Evolutionary conservation across 2,329 filamentous ascomycete species (phyloP), one percentile per base, ranked within the genome.

Genomic region (Venturia effusa): DNA sequence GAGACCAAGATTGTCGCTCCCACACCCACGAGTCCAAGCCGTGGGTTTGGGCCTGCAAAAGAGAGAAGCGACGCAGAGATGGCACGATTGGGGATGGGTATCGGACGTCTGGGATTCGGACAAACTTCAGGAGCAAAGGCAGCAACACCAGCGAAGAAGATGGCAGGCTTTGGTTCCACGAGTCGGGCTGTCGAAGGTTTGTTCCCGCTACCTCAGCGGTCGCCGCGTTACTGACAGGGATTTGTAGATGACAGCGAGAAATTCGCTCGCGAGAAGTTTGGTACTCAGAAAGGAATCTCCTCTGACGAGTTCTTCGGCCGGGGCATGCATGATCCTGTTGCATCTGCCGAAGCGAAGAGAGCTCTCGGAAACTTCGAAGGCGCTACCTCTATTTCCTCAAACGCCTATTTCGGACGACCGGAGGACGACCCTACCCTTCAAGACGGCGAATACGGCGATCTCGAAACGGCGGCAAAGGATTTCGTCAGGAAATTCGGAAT

Each of bases 291-390:
- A 81, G 90, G 90, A 69, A 99, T 99, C 69, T 97, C 92, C 0
- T 97, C 92, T 0, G 94, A 99, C 74, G 94, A 99, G 74, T 99
- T 96, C 82, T 99, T 99, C 73, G 92, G 93, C 71, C 93, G 94
- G 74, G 90, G 92, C 62, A 79, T 84, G 64, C 97, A 87, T 76
- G 92, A 99, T 73, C 86, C 92, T 43, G 82, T 81, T 64, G 85
- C 88, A 10, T 88, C 94, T 73, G 81, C 86, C 61, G 93, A 97
- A 78, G 93, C 94, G 70, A 96, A 96, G 80, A 81, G 83, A 30
- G 86, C 94, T 48, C 83, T 99, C 63, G 88, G 91, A 78, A 90
- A 92, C 59, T 99, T 99, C 72, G 93, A 97, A 76, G 92, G 94
- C 55, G 92, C 94, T 13, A 88, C 87, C 1, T 80, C 92, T 68